Evolutionary conservation across 371 early-diverging fungal species (phyloP).

Genomic region (Haplosporangium sp.): DNA sequence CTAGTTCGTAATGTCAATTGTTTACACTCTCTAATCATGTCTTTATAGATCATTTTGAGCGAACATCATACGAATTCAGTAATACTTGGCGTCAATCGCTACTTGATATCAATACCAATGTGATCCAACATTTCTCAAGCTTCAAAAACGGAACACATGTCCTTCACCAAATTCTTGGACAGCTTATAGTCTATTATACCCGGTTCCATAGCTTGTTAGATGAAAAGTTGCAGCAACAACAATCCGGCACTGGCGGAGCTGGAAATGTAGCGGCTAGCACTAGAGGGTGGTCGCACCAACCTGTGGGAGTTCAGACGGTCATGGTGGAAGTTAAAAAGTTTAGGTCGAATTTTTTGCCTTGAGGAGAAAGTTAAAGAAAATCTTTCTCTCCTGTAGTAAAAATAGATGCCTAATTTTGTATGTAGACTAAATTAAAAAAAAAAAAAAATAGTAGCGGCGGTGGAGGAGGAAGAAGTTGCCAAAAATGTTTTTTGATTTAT

Average conservation of each 20-base stretch:
- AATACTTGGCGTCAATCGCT: conserved; percentile 84
- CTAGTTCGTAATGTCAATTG: too few relatives aligned
- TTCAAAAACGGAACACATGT: conserved; percentile 92
- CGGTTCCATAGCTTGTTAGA: conserved; percentile 84
- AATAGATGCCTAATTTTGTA: not conserved
- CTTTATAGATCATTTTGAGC: conserved; percentile 62
- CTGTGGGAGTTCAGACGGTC: conserved; percentile 90
- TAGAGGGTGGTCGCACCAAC: conserved; percentile 71
- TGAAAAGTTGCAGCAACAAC: conserved; percentile 58
- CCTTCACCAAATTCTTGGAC: conserved; percentile 87
- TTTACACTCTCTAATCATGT: not conserved
- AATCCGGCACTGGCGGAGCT: not conserved
- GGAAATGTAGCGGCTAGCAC: conserved; percentile 19
- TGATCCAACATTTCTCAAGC: conserved; percentile 91
- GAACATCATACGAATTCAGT: conserved; percentile 80
- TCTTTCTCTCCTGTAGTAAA: not conserved
- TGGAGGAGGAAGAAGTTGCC: too few relatives aligned
- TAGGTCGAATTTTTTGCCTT: conserved; percentile 74
- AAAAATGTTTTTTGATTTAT: not conserved
- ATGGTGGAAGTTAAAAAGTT: conserved; percentile 94
- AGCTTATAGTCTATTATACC: conserved; percentile 89
- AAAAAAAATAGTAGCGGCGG: not conserved
- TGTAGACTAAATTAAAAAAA: too few relatives aligned
- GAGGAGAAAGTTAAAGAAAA: not conserved
- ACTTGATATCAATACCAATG: conserved; percentile 79